Evolutionary conservation across 805 yeast species (phyloP).

Genomic region (Wickerhamiella parazyma): DNA sequence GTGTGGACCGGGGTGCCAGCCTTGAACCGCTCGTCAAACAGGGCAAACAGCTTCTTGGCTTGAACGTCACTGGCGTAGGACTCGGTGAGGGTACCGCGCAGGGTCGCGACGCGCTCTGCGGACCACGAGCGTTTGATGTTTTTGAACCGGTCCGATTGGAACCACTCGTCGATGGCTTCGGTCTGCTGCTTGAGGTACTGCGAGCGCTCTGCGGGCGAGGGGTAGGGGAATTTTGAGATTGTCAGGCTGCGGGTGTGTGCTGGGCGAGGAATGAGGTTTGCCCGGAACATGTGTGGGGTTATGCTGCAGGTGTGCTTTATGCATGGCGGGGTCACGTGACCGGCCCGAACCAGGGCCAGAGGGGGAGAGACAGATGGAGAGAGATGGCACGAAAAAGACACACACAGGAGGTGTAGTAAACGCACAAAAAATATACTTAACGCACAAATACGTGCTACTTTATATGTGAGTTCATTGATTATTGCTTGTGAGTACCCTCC

Average conservation of each 20-base stretch:
- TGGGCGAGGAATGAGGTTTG: background rate
- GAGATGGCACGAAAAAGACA: too few species aligned
- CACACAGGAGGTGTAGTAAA: too few species aligned
- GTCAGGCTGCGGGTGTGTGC: background rate
- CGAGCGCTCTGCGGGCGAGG: conserved; percentile 24
- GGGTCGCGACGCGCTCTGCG: conserved; percentile 38
- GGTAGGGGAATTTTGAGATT: conserved; percentile 25
- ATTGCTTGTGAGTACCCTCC: too few species aligned
- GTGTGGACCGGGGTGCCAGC: conserved; percentile 40
- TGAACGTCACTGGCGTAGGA: conserved; percentile 37
- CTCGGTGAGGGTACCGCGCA: conserved; percentile 36
- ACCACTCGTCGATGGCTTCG: conserved; percentile 35
- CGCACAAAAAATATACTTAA: too few species aligned
- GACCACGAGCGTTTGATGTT: conserved; percentile 39
- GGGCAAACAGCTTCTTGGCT: conserved; percentile 38
- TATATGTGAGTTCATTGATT: too few species aligned
- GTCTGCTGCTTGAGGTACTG: conserved; percentile 26
- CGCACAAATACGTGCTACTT: too few species aligned
- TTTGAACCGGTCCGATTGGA: conserved; percentile 35
- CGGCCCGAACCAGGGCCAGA: background rate
- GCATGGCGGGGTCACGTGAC: conserved; percentile 5
- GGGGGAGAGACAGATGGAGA: too few species aligned
- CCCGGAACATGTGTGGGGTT: background rate
- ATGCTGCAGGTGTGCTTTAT: background rate
- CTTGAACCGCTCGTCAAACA: conserved; percentile 31